A percentile compares a stretch with the other conserved stretches of the same genome.
Conservation (phyloP, 495 filamentous ascomycete genomes). For the Parathielavia appendiculata region DNA sequence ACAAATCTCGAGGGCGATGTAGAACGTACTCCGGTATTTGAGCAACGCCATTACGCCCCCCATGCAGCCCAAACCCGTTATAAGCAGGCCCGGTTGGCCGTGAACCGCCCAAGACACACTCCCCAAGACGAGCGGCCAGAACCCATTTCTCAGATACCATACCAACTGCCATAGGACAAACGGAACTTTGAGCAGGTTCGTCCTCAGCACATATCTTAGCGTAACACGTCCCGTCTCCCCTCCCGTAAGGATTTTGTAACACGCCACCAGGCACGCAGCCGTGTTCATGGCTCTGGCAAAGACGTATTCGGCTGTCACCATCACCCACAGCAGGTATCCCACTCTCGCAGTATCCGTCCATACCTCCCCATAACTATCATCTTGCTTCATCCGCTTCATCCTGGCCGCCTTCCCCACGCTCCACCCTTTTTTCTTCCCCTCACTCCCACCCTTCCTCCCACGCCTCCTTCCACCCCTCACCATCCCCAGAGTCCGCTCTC, state of each 20-base stretch:
- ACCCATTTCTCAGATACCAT: conserved; percentile 4
- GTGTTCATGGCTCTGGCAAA: conserved; percentile 19
- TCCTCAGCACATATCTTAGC: conserved; percentile 5
- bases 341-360: neutral
- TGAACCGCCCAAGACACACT: conserved; percentile 9
- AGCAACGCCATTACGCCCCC: conserved; percentile 20
- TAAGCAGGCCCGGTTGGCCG: conserved; percentile 22
- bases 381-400: no score
- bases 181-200: conserved; percentile 12
- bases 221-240: conserved; percentile 14
- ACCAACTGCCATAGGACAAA: conserved; percentile 16
- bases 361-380: no score
- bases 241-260: conserved; percentile 14
- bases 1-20: conserved; percentile 30
- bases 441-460: no score
- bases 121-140: conserved; percentile 13
- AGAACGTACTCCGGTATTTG: conserved; percentile 25
- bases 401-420: neutral
- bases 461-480: no score
- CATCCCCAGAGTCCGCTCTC: no score
- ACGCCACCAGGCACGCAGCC: conserved; percentile 20
- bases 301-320: conserved; percentile 21
- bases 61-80: neutral
- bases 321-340: conserved; percentile 20
- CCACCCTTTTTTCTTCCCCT: neutral